Base-by-base conservation (phyloP, 116 monocot genomes). In the Trichopus zeylanicus region DNA sequence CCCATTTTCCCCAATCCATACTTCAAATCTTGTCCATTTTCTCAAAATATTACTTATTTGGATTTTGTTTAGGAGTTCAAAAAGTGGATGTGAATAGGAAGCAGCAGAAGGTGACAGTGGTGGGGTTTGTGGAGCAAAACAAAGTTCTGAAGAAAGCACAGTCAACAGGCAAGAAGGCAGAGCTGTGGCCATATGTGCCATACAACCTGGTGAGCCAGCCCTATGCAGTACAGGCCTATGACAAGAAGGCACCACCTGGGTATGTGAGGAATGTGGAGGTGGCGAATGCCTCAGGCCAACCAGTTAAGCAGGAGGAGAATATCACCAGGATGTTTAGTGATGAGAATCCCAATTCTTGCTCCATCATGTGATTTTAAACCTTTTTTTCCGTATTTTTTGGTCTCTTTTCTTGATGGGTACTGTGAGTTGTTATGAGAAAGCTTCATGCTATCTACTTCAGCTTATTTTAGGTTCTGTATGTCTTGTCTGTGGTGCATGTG, bases 261-360 rank as follows among this genome's bases (percentile, higher is more conserved):
- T 72, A 68, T 60, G 89, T 83, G 37, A 79, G 80, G 65, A 74
- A 82, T 32, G 62, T 67, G 3, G 89, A 93, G 26, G 51, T 48
- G 2, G 16, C 58, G 0, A 26, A 62, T 18, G 48, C 65, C 24
- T 60, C 79, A 20, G 65, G 52, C 66, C 67, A 71, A 13, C 60
- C 48, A 0, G 4, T 20, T 35, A 70, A 34, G 57, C 78, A 85
- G 61, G 85, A 77, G 32, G 85, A 85, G 6, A 63, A 80, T 42
- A 34, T 85, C 34, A 71, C 80, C 25, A 71, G 46, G 59, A 30
- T 89, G 51, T 88, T 89, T 73, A 93, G 84, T 68, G 93, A 93
- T 73, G 93, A 93, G 16, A 93, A 93, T 64, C 89, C 89, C 12
- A 88, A 88, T 78, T 79, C 89, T 31, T 93, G 89, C 78, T 77